A percentile compares a stretch with the other conserved stretches of the same genome.
These are phyloP conservation scores for Phanerochaete carnosa DNA, from an alignment of 768 basidiomycete genomes.

Conservation along the genomic window DNA sequence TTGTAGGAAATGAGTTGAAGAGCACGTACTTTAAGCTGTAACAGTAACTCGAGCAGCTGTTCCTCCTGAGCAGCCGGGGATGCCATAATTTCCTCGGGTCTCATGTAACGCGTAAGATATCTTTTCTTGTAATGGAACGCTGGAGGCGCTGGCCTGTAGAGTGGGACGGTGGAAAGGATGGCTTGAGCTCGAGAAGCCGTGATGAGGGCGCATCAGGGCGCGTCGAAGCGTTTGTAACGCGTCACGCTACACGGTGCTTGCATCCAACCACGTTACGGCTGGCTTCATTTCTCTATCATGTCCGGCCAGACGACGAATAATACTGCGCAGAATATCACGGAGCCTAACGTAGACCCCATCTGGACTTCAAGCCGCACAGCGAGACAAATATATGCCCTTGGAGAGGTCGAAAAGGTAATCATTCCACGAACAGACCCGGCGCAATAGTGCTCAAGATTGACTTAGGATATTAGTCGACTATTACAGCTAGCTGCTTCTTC, in stretches of 20 bases:
- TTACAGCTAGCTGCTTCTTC: constrained; percentile 75
- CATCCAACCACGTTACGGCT: neutral
- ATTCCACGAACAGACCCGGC: neutral
- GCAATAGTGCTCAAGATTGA: neutral
- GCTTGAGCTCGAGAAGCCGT: neutral
- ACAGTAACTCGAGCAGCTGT: constrained; percentile 68
- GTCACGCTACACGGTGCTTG: neutral
- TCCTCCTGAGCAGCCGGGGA: constrained; percentile 53
- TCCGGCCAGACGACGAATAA: neutral
- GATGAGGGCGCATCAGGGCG: neutral
- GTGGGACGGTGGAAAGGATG: neutral
- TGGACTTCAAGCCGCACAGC: constrained; percentile 82
- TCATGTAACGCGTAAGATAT: too few species aligned
- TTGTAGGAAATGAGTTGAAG: neutral
- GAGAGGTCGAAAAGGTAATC: constrained; percentile 74
- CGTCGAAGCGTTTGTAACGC: neutral
- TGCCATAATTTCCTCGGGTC: constrained; percentile 38
- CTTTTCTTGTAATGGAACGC: neutral
- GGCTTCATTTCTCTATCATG: neutral
- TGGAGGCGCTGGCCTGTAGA: neutral
- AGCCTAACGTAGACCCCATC: constrained; percentile 62
- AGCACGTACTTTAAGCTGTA: constrained; percentile 59
- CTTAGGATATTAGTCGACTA: constrained; percentile 76
- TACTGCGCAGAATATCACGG: neutral
- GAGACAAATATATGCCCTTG: constrained; percentile 75